Percentiles rank a stretch among this genome's conserved stretches.
Evolutionary conservation across 1,139 yeast species (phyloP).

Genomic region (Blastobotrys aristatus): DNA sequence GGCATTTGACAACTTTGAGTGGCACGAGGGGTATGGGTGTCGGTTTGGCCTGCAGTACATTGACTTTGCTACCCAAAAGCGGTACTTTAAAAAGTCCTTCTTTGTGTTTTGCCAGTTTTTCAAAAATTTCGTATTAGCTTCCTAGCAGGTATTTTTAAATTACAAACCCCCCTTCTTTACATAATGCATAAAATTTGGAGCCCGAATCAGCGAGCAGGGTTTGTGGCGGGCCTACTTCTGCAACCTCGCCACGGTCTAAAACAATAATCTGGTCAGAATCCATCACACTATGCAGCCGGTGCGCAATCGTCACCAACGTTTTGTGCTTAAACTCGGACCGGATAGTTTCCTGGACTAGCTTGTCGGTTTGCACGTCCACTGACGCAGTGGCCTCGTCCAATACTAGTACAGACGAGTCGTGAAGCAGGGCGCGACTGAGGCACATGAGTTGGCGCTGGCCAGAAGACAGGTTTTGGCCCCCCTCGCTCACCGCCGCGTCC

Average conservation of each 20-base stretch:
- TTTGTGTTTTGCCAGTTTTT: conserved; percentile 18
- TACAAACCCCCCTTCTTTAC: conserved; percentile 51
- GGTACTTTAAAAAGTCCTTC: conserved; percentile 36
- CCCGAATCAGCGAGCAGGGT: conserved; percentile 42
- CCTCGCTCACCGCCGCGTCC: conserved; percentile 50
- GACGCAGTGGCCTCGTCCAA: conserved; percentile 86
- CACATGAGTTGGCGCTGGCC: conserved; percentile 79
- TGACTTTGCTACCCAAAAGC: conserved; percentile 35
- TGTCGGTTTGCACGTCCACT: conserved; percentile 76
- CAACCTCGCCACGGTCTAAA: conserved; percentile 60
- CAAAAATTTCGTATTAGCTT: neutral
- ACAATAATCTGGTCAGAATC: conserved; percentile 69
- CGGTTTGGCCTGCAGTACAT: conserved; percentile 38
- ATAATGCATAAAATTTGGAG: conserved; percentile 56
- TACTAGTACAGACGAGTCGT: conserved; percentile 56
- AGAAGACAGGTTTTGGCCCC: conserved; percentile 68
- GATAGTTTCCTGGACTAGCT: conserved; percentile 68
- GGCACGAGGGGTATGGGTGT: conserved; percentile 30
- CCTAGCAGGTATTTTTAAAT: neutral
- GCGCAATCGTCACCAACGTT: conserved; percentile 78
- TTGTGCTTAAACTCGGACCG: conserved; percentile 56
- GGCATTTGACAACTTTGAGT: conserved; percentile 36
- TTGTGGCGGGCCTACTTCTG: conserved; percentile 64
- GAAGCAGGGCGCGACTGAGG: conserved; percentile 65
- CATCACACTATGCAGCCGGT: conserved; percentile 74